These are phyloP conservation scores for Backusella morwellensis DNA, from an alignment of 192 early-diverging fungal genomes.

Conservation along the genomic window DNA sequence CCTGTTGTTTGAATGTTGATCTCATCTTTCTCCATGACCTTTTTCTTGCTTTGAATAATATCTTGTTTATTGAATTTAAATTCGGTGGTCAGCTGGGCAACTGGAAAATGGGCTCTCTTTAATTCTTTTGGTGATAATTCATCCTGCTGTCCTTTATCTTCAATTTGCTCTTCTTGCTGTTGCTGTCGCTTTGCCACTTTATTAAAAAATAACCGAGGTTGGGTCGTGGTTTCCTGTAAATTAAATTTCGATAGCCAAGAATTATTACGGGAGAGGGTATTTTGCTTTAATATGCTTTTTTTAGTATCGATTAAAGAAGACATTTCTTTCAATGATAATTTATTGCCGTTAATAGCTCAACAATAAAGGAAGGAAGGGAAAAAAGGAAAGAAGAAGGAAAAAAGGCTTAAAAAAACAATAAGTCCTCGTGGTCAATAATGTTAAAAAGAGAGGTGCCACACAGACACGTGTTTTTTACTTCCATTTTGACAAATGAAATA, in stretches of 20 bases:
- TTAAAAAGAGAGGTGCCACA: neutral
- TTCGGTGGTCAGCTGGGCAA: conserved; percentile 48
- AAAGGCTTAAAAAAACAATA: neutral
- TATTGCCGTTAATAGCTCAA: neutral
- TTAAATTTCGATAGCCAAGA: conserved; percentile 13
- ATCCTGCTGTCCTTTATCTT: neutral
- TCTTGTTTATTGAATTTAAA: conserved; percentile 21
- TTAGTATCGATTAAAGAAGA: neutral
- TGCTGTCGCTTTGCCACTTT: neutral
- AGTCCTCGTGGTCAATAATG: neutral
- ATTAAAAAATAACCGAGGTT: neutral
- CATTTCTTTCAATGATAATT: neutral
- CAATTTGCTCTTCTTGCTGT: neutral
- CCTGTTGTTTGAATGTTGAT: conserved; percentile 8
- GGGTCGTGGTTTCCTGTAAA: neutral
- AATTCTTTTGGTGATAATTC: conserved; percentile 31
- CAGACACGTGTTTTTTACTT: neutral
- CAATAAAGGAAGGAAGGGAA: neutral
- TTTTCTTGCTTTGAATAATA: neutral
- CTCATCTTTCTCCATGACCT: neutral
- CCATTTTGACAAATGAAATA: neutral
- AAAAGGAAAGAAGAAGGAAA: neutral
- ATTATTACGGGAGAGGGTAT: neutral
- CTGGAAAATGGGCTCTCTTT: conserved; percentile 56
- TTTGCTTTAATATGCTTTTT: conserved; percentile 9